These are phyloP conservation scores for Aspergillus texensis DNA, from an alignment of 2,329 filamentous ascomycete species.

Conservation along the genomic window DNA sequence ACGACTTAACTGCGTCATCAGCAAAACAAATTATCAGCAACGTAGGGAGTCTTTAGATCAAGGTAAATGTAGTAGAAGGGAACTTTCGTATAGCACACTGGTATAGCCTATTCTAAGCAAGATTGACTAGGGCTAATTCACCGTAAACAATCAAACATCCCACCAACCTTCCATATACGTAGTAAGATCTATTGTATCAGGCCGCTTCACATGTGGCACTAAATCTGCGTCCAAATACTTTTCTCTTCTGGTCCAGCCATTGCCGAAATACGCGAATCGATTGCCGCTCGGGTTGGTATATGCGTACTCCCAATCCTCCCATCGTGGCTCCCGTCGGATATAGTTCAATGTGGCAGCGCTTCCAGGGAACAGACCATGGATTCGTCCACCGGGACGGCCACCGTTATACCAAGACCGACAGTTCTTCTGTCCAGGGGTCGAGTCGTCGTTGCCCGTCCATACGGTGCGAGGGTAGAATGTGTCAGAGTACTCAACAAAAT, in stretches of 20 bases:
- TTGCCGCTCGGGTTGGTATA: conserved; percentile 49
- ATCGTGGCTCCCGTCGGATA: conserved; percentile 58
- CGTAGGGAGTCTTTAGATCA: no score
- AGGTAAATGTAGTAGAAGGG: background rate
- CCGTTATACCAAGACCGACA: conserved; percentile 76
- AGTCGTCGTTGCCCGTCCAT: conserved; percentile 36
- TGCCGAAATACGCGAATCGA: conserved; percentile 62
- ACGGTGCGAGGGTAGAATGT: conserved; percentile 56
- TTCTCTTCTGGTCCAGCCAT: conserved; percentile 67
- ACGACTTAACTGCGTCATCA: no score
- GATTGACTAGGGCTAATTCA: background rate
- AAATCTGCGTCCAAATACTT: conserved; percentile 59
- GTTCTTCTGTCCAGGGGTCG: conserved; percentile 53
- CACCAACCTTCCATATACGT: conserved; percentile 71
- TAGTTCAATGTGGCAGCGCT: conserved; percentile 65
- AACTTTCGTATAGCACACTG: background rate
- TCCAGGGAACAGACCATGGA: conserved; percentile 72
- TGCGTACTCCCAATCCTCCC: conserved; percentile 63
- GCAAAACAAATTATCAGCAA: no score
- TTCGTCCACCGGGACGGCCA: conserved; percentile 61
- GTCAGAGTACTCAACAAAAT: conserved; percentile 51
- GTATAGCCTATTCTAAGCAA: no score
- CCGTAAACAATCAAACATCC: conserved; percentile 40
- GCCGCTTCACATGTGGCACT: conserved; percentile 63
- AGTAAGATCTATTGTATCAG: conserved; percentile 61